Evolutionary conservation across 2,329 filamentous ascomycete species (phyloP).

Genomic region (Stemphylium beticola): DNA sequence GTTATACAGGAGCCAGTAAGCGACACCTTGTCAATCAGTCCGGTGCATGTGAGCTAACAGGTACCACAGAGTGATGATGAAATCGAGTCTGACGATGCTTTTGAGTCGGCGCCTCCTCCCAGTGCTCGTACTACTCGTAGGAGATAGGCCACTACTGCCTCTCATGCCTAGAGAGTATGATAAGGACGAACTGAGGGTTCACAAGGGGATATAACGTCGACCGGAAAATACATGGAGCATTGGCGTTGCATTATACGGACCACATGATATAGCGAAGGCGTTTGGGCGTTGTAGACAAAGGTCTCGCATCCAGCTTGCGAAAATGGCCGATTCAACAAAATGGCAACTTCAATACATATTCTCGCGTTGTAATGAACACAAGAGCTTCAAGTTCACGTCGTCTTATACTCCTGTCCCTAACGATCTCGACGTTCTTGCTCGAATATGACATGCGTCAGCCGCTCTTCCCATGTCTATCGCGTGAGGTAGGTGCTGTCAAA

Average conservation of each 20-base stretch:
- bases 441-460: background rate
- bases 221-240: background rate
- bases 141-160: conserved; percentile 16
- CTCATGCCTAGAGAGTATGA: no score
- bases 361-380: background rate
- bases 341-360: background rate
- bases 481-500: conserved; percentile 8
- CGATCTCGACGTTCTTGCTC: background rate
- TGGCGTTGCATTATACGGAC: background rate
- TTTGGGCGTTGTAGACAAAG: conserved; percentile 7
- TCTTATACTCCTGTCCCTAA: background rate
- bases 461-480: conserved; percentile 5
- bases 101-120: conserved; percentile 42
- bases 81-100: conserved; percentile 51
- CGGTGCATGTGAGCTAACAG: conserved; percentile 10
- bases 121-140: conserved; percentile 32
- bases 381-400: background rate
- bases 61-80: conserved; percentile 48
- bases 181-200: background rate
- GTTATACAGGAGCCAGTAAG: conserved; percentile 50
- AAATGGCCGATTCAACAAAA: background rate
- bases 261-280: conserved; percentile 33
- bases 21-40: background rate
- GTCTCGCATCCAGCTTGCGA: background rate
- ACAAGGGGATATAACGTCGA: background rate